phyloP scores from a whole-genome alignment of 2,329 filamentous ascomycete genomes.

The Fusarium palustre region DNA sequence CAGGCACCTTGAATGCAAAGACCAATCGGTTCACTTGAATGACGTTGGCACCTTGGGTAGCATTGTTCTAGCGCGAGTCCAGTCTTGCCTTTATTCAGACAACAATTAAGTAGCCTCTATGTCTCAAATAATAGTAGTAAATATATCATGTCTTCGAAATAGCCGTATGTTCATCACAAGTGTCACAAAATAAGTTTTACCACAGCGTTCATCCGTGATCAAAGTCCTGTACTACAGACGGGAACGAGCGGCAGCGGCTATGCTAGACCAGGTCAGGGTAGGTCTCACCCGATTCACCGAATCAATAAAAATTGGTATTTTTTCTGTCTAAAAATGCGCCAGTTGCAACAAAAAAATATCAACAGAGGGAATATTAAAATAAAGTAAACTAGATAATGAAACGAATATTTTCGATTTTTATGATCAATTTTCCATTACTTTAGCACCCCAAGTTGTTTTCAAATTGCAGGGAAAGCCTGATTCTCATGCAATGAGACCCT shows the following conservation, averaged over 20 bases:
- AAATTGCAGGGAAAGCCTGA: rapidly evolving
- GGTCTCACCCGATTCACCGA: neutral
- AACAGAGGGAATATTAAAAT: rapidly evolving
- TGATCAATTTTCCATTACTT: rapidly evolving
- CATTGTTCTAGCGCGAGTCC: neutral
- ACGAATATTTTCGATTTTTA: rapidly evolving
- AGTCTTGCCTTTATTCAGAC: neutral
- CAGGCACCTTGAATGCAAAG: neutral
- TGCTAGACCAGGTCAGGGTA: conserved; percentile 28
- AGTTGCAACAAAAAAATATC: neutral
- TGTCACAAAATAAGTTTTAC: neutral
- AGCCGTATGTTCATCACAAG: neutral
- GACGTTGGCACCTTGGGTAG: conserved; percentile 11
- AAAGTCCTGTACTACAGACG: conserved; percentile 4
- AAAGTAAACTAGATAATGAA: rapidly evolving
- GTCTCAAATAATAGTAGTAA: neutral
- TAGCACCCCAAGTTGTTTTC: rapidly evolving
- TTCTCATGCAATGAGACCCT: neutral
- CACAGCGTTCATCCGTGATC: neutral
- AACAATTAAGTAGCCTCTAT: neutral
- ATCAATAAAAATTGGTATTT: conserved; percentile 1
- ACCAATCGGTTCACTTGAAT: conserved; percentile 24
- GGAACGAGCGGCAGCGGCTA: conserved; percentile 13
- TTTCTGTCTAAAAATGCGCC: neutral
- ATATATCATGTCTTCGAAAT: neutral